These are phyloP conservation scores for Jasminum sambac DNA, from an alignment of 257 asterid genomes.

Conservation along the genomic window DNA sequence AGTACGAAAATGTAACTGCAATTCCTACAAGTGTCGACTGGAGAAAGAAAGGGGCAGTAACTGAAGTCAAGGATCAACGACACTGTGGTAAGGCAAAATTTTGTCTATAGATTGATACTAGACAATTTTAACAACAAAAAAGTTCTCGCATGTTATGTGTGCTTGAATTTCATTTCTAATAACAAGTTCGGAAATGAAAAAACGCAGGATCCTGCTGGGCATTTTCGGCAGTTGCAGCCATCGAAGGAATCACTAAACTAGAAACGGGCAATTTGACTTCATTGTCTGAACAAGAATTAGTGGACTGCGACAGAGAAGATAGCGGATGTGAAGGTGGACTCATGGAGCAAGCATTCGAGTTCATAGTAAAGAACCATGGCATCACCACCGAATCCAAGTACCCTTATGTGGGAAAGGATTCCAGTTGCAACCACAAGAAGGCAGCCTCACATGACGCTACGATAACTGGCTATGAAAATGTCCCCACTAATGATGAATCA, in stretches of 20 bases:
- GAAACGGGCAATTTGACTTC: slow-evolving; percentile 27
- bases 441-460: slow-evolving; percentile 25
- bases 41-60: slow-evolving; percentile 43
- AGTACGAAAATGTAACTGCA: no score
- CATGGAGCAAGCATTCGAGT: slow-evolving; percentile 32
- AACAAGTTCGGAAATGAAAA: no score
- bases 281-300: slow-evolving; percentile 40
- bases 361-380: slow-evolving; percentile 27
- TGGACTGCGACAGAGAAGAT: slow-evolving; percentile 40
- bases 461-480: slow-evolving; percentile 38
- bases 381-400: slow-evolving; percentile 32
- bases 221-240: slow-evolving; percentile 44
- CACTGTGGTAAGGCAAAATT: no score
- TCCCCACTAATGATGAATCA: slow-evolving; percentile 34
- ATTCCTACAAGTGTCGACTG: slow-evolving; percentile 36
- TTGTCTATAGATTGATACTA: no score
- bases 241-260: slow-evolving; percentile 35
- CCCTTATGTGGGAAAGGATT: slow-evolving; percentile 34
- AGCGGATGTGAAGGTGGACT: slow-evolving; percentile 39
- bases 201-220: no score
- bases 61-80: slow-evolving; percentile 39
- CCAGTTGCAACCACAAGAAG: slow-evolving; percentile 29
- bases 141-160: no score
- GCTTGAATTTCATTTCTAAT: no score
- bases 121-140: no score